Base-by-base conservation (phyloP, 1,139 yeast species). In the Candida tetrigidarum region DNA sequence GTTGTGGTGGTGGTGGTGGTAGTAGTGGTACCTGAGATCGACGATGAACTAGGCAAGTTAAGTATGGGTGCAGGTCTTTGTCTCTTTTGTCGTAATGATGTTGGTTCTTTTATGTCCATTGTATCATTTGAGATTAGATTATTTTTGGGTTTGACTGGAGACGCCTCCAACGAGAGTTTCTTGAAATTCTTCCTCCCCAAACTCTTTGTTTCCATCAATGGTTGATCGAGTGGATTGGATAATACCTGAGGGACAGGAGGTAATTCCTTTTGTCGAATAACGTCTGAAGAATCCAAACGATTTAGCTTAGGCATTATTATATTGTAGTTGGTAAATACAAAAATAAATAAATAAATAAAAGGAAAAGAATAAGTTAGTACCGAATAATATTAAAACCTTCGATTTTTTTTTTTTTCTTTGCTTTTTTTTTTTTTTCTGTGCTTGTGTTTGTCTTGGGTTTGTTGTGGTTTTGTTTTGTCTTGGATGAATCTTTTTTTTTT, bases 131-230 rank as follows among this genome's bases (percentile, higher is more conserved):
- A 5, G 5, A 14, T 22, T 18, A 30, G 38, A 25, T 23, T 32
- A 10, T 25, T 19, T 18, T 26, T 32, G 5, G 28, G n/a, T 30
- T 37, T 46, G 8, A 41, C 39, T 9, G 57, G 54, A 2, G 57
- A 44, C 8, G 62, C 48, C n/a, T 64, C 67, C 34, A 89, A 67
- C 27, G 86, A 81, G 37, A 89, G 72, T 50, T 86, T 78, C 62
- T 90, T 90, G 60, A 86, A 72, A 61, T 90, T 90, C 54, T 86
- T 81, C 45, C 96, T 76, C 51, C 80, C 81, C 50, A 89, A 65
- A 4, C 93, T 76, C 59, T 81, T 85, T 33, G 84, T 55, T 69
- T 78, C 62, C 64, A 78, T 57, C 29, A 72, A 25, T n/a, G 42
- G 36, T 41, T 42, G 18, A 25, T 26, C 23, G 8, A 34, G 11